A percentile compares a stretch with the other conserved stretches of the same genome.
Evolutionary conservation across 805 yeast genomes (phyloP).

Genomic region (Candida glaebosa): DNA sequence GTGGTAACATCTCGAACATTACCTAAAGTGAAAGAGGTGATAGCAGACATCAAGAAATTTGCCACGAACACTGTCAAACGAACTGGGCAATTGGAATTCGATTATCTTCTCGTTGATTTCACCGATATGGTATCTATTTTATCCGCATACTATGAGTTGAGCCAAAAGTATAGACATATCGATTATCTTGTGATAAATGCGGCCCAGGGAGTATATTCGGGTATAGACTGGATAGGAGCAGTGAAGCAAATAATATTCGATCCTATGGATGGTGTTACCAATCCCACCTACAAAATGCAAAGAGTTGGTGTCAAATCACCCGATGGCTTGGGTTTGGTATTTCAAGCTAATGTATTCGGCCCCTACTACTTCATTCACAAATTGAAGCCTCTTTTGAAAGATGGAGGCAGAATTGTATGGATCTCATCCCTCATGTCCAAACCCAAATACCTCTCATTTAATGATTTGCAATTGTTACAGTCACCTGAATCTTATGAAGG

Average conservation of each 20-base stretch:
- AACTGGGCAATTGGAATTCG: constrained; percentile 68
- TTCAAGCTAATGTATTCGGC: constrained; percentile 95
- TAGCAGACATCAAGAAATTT: constrained; percentile 51
- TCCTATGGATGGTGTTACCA: constrained; percentile 83
- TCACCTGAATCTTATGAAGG: constrained; percentile 81
- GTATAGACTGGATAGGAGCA: constrained; percentile 85
- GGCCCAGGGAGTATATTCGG: constrained; percentile 82
- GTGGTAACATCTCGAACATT: constrained; percentile 88
- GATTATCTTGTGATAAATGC: constrained; percentile 85
- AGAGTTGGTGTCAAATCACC: constrained; percentile 66
- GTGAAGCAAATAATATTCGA: constrained; percentile 57
- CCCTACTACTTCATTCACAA: constrained; percentile 82
- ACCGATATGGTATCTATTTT: constrained; percentile 83
- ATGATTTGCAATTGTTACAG: constrained; percentile 69
- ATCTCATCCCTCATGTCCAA: constrained; percentile 79
- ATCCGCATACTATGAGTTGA: constrained; percentile 68
- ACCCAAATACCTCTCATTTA: constrained; percentile 66
- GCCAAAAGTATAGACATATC: constrained; percentile 58
- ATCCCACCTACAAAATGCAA: constrained; percentile 84
- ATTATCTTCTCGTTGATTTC: constrained; percentile 86
- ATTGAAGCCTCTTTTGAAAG: constrained; percentile 51
- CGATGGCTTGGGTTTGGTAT: constrained; percentile 83
- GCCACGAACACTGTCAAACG: constrained; percentile 31
- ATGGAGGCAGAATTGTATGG: constrained; percentile 76
- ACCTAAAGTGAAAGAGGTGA: constrained; percentile 77